Conservation (phyloP, 176 grass and related monocot genomes). For the Ampelocalamus luodianensis region DNA sequence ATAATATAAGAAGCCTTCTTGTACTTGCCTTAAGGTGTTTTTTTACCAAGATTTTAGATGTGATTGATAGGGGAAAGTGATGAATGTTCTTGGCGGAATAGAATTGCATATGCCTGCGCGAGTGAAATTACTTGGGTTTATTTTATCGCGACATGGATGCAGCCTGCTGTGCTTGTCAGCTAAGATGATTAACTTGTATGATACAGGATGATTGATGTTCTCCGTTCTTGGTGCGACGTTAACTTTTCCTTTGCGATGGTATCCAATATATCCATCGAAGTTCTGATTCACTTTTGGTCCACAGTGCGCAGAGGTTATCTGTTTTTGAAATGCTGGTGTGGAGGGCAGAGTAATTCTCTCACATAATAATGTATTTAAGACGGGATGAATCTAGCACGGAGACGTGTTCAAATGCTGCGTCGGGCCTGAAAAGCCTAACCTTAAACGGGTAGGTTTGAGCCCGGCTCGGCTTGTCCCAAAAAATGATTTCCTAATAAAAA, state of each 20-base stretch:
- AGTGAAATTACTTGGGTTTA: constrained; percentile 17
- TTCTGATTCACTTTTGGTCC: not conserved
- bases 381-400: no score
- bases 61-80: constrained; percentile 25
- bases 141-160: not conserved
- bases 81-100: constrained; percentile 26
- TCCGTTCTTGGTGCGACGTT: not conserved
- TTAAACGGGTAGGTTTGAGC: no score
- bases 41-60: constrained; percentile 39
- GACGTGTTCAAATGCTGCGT: no score
- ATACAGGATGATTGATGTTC: not conserved
- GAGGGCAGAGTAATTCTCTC: no score
- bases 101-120: not conserved
- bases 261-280: not conserved
- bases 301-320: not conserved
- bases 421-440: no score
- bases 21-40: not conserved
- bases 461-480: accelerated
- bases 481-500: no score
- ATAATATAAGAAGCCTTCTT: constrained; percentile 42
- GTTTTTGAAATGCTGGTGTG: not conserved
- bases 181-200: not conserved
- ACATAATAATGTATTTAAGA: no score
- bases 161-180: not conserved
- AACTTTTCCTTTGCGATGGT: not conserved